Percentiles rank a stretch among this genome's conserved stretches.
Evolutionary conservation across 352 stramenopile genomes (phyloP).

Genomic region (Pythium myriotylum): DNA sequence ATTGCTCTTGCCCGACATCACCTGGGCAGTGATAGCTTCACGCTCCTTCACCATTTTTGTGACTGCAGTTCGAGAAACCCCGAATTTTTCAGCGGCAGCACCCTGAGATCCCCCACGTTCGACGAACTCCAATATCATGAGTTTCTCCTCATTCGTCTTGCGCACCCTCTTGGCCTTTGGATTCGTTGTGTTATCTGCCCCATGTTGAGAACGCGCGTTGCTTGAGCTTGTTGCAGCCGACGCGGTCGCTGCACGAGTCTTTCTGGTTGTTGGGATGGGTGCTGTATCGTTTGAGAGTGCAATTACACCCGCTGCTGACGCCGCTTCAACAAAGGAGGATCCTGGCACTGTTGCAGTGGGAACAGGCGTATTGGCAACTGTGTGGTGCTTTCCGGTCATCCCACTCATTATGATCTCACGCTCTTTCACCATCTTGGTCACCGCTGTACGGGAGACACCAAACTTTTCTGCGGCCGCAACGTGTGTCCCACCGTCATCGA

Average conservation of each 20-base stretch:
- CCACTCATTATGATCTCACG: conserved; percentile 57
- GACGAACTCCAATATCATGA: conserved; percentile 82
- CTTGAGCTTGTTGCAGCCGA: neutral
- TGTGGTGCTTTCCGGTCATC: conserved; percentile 19
- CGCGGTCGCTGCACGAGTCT: conserved; percentile 6
- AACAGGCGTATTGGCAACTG: conserved; percentile 3
- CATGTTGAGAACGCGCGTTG: neutral
- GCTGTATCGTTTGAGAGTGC: neutral
- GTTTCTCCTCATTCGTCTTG: conserved; percentile 86
- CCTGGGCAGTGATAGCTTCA: conserved; percentile 68
- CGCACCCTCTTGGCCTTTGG: conserved; percentile 61
- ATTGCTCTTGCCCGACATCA: conserved; percentile 67
- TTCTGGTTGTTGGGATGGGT: conserved; percentile 8
- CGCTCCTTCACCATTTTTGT: conserved; percentile 89
- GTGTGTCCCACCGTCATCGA: conserved; percentile 79
- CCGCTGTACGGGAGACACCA: conserved; percentile 74
- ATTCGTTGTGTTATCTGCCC: neutral
- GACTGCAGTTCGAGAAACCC: conserved; percentile 77
- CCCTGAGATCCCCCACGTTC: conserved; percentile 77
- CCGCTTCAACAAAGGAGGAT: neutral
- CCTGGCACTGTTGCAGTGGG: neutral
- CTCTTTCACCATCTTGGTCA: conserved; percentile 90
- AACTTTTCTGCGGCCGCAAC: conserved; percentile 79
- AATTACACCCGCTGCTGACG: neutral
- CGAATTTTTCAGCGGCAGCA: conserved; percentile 77